phyloP scores from a whole-genome alignment of 768 basidiomycete genomes.

The Lactarius akahatsu region DNA sequence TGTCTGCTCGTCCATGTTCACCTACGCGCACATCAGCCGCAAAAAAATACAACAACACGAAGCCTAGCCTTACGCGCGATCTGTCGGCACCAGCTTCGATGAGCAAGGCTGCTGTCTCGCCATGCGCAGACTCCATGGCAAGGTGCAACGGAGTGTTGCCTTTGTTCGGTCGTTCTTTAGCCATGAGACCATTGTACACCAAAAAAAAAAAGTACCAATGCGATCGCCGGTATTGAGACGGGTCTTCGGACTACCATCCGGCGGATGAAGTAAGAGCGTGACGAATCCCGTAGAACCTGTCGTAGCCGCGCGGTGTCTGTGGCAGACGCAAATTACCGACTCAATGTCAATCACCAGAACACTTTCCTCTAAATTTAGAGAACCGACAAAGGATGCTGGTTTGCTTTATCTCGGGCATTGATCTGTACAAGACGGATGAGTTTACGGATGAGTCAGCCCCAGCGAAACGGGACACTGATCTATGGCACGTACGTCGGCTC shows the following conservation, averaged over 20 bases:
- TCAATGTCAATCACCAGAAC: conserved; percentile 4
- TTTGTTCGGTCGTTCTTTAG: conserved; percentile 37
- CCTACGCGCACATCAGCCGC: conserved; percentile 41
- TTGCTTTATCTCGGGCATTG: conserved; percentile 91
- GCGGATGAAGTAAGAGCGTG: conserved; percentile 78
- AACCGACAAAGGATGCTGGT: conserved; percentile 83
- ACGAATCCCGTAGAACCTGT: conserved; percentile 93
- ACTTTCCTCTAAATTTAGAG: neutral
- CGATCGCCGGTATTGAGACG: conserved; percentile 86
- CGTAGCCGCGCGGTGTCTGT: conserved; percentile 92
- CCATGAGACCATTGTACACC: conserved; percentile 25
- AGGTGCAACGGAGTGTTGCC: conserved; percentile 97
- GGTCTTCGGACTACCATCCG: conserved; percentile 70
- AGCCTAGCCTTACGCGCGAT: conserved; percentile 61
- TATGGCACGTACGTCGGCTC: conserved; percentile 77
- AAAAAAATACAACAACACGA: conserved; percentile 17
- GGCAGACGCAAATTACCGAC: conserved; percentile 3
- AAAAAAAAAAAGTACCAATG: conserved; percentile 48
- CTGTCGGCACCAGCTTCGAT: conserved; percentile 97
- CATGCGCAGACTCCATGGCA: conserved; percentile 95
- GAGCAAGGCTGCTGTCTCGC: conserved; percentile 82
- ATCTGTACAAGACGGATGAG: conserved; percentile 52
- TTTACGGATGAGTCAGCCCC: conserved; percentile 33
- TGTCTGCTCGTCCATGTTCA: conserved; percentile 80
- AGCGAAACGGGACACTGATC: conserved; percentile 22